Conservation (phyloP, 176 grass and related monocot genomes). For the Rhynchospora breviuscula region DNA sequence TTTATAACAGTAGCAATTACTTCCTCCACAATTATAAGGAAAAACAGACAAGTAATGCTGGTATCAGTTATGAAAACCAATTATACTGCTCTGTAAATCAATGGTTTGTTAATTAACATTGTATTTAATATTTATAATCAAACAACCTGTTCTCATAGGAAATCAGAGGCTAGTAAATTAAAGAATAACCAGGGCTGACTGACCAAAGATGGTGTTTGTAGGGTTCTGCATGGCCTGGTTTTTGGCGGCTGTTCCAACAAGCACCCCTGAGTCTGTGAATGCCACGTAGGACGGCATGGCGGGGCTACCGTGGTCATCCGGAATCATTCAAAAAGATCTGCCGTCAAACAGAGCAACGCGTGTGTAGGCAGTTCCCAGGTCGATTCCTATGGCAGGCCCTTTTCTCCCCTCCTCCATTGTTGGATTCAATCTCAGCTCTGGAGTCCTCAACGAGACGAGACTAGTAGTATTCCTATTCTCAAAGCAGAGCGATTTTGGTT, state of each 20-base stretch:
- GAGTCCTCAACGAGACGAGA: too few species aligned
- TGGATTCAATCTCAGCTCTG: background rate
- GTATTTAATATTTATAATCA: too few species aligned
- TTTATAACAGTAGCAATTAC: too few species aligned
- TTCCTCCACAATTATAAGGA: too few species aligned
- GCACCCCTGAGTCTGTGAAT: conserved; percentile 28
- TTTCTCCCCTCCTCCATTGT: background rate
- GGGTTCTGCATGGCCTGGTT: conserved; percentile 24
- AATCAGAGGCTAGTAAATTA: too few species aligned
- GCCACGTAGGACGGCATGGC: conserved; percentile 38
- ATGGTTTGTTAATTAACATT: too few species aligned
- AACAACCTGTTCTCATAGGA: too few species aligned
- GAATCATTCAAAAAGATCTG: conserved; percentile 22
- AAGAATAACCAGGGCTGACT: background rate
- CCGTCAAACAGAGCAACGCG: background rate
- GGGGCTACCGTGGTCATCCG: conserved; percentile 28
- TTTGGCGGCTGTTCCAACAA: conserved; percentile 29
- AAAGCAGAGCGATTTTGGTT: background rate
- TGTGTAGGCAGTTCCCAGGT: background rate
- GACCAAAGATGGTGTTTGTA: conserved; percentile 39
- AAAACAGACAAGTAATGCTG: too few species aligned
- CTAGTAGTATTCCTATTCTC: too few species aligned
- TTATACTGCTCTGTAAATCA: too few species aligned
- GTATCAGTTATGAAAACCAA: too few species aligned
- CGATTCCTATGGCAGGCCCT: background rate